Base-by-base conservation (phyloP, 2,329 filamentous ascomycete species). In the Trichophyton schoenleinii region DNA sequence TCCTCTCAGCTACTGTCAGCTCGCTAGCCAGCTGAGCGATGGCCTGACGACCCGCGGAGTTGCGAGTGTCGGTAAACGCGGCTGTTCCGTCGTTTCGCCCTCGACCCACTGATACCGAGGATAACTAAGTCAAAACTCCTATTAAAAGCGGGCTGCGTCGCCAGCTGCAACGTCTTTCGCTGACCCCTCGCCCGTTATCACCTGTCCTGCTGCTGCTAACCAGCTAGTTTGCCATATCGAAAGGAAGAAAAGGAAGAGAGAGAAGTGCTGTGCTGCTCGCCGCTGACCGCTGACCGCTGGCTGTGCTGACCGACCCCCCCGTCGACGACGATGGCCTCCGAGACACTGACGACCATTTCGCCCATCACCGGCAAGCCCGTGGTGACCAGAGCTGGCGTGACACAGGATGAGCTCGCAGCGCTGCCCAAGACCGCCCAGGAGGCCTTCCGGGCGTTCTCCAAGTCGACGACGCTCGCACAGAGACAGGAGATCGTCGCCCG, bases 301-400 rank as follows among this genome's bases (percentile, higher is more conserved):
- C 18, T 18, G 18, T 18, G 18, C 18, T 18, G 18, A 18, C 18
- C 18, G 18, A 18, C 18, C 18, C 28, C 22, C 22, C 22, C 28
- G 28, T 31, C 28, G 28, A 31, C 28, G 28, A 31, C 28, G 6
- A 72, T 83, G 81, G 78, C 79, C 46, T 69, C 77, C 46, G 82
- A 85, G 72, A 81, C 77, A 44, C 79, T 87, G 68, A 85, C 79
- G 36, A 96, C 92, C 66, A 91, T 96, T 74, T 97, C 92, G 2
- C 92, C 92, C 61, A 87, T 84, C 65, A 96, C 91, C 66, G 92
- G 94, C 75, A 85, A 91, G 77, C 81, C 88, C 61, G 84, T 97
- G 73, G 75, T 95, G 66, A 89, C 87, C 63, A 85, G 91, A 67
- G 85, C 85, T 73, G 90, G 89, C 67, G 80, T 87, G 66, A 87